Evolutionary conservation across 1,284 basidiomycete genomes (phyloP).

Genomic region (Entoloma clypeatum): DNA sequence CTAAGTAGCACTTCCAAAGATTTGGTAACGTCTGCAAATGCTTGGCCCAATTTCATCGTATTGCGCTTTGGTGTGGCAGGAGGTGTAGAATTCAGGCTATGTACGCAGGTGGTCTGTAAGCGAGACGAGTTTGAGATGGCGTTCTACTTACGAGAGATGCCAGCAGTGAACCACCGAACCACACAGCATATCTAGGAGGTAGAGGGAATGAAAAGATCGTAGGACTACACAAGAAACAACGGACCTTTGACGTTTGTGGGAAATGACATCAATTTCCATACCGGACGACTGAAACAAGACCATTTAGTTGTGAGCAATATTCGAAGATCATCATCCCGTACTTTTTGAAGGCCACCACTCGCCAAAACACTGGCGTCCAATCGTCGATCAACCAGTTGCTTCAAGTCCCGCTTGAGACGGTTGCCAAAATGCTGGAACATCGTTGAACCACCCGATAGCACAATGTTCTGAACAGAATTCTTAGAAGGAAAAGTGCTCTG

Average conservation of each 20-base stretch:
- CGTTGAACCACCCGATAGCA: slow-evolving; percentile 91
- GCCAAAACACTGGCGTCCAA: slow-evolving; percentile 76
- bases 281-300: slow-evolving; percentile 74
- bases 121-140: background rate
- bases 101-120: slow-evolving; percentile 10
- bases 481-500: background rate
- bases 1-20: slow-evolving; percentile 87
- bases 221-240: slow-evolving; percentile 12
- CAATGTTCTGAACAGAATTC: slow-evolving; percentile 69
- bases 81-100: slow-evolving; percentile 96
- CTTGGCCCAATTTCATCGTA: slow-evolving; percentile 97
- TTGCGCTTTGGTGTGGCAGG: slow-evolving; percentile 94
- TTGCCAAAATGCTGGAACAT: slow-evolving; percentile 99
- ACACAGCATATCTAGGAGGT: slow-evolving; percentile 79
- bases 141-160: slow-evolving; percentile 74
- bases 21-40: slow-evolving; percentile 92
- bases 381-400: slow-evolving; percentile 89
- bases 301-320: slow-evolving; percentile 12
- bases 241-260: slow-evolving; percentile 94
- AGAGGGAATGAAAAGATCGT: slow-evolving; percentile 11
- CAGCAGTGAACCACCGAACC: slow-evolving; percentile 95
- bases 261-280: slow-evolving; percentile 96
- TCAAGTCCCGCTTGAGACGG: slow-evolving; percentile 92
- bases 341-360: slow-evolving; percentile 77
- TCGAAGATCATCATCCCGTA: slow-evolving; percentile 29